Evolutionary conservation across 495 filamentous ascomycete genomes (phyloP).

Genomic region (Lasiosphaeria hispida): DNA sequence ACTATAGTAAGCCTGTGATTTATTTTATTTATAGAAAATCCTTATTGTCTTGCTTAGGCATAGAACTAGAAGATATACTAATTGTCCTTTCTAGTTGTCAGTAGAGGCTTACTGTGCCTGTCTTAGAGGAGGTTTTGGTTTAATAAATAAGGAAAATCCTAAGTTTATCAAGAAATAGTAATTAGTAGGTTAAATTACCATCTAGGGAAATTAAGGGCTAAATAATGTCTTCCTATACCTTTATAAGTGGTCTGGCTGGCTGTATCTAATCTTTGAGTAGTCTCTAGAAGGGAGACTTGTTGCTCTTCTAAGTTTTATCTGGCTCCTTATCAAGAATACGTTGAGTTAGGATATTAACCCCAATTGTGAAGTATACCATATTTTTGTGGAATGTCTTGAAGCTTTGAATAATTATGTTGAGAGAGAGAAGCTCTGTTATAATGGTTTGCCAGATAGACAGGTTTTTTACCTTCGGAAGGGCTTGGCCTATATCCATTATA

Average conservation of each 20-base stretch:
- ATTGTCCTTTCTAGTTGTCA: constrained; percentile 4
- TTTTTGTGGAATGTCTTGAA: neutral
- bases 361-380: neutral
- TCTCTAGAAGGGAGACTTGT: constrained; percentile 2
- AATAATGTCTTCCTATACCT: constrained; percentile 1
- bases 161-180: constrained; percentile 2
- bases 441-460: neutral
- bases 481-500: neutral
- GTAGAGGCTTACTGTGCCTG: constrained; percentile 1
- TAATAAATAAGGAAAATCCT: constrained; percentile 5
- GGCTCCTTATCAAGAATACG: constrained; percentile 2
- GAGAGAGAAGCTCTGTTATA: neutral
- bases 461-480: neutral
- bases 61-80: neutral
- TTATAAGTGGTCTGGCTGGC: neutral
- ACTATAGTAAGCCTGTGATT: neutral
- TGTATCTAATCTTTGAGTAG: constrained; percentile 3
- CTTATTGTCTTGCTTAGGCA: neutral
- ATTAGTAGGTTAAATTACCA: neutral
- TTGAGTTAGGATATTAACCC: neutral
- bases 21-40: constrained; percentile 5
- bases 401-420: neutral
- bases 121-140: constrained; percentile 1
- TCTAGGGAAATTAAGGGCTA: constrained; percentile 2
- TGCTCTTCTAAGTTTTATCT: constrained; percentile 3